Percentiles rank a stretch among this genome's conserved stretches.
Conservation (phyloP, 495 filamentous ascomycete species). For the Tuber borchii region DNA sequence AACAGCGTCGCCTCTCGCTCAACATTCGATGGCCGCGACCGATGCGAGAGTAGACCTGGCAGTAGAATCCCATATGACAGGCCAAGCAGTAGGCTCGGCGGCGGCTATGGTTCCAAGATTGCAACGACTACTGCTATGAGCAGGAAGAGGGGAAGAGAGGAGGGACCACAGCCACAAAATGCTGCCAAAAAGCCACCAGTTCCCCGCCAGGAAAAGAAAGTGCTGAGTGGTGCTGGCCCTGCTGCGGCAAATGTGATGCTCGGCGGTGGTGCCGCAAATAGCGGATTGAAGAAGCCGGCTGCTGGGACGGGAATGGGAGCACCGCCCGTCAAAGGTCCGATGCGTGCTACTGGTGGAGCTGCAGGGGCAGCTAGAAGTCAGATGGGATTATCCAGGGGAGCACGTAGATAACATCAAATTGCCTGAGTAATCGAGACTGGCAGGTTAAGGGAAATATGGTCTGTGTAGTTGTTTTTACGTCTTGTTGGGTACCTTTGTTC, state of each 20-base stretch:
- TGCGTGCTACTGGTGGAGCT: constrained; percentile 19
- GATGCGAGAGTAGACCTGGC: constrained; percentile 14
- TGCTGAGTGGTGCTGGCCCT: constrained; percentile 22
- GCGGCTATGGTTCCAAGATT: constrained; percentile 14
- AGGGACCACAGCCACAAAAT: constrained; percentile 15
- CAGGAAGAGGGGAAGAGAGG: constrained; percentile 8
- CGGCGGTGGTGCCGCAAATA: constrained; percentile 14
- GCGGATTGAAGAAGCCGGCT: constrained; percentile 35
- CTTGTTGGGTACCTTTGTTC: not conserved
- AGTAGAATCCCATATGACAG: constrained; percentile 29
- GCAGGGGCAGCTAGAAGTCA: constrained; percentile 26
- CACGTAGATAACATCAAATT: constrained; percentile 33
- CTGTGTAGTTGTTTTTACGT: not conserved
- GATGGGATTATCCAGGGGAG: constrained; percentile 34
- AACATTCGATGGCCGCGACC: constrained; percentile 10
- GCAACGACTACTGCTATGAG: constrained; percentile 23
- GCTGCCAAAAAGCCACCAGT: constrained; percentile 34
- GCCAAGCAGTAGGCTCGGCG: constrained; percentile 23
- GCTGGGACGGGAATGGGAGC: constrained; percentile 24
- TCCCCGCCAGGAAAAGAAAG: constrained; percentile 36
- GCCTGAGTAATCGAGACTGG: not conserved
- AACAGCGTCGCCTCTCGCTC: constrained; percentile 16
- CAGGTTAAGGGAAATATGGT: not conserved
- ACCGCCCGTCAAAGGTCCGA: constrained; percentile 23
- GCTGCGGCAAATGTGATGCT: constrained; percentile 32